Evolutionary conservation across 257 asterid genomes (phyloP), one percentile per base, ranked within the genome.

Genomic region (Ocimum tenuiflorum): DNA sequence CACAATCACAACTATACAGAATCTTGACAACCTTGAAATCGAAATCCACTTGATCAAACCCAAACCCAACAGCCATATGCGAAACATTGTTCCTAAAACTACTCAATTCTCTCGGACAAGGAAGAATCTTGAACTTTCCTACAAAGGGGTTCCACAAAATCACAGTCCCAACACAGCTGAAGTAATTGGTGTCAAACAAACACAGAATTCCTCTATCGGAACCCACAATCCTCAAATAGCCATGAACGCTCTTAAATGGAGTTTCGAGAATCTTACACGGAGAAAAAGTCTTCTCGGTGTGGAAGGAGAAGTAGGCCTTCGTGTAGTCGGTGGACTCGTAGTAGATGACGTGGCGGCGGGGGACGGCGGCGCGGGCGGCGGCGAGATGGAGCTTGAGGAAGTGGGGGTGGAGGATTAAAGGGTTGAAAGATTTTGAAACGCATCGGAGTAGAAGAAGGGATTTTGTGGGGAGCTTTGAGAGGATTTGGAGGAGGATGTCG

Each of bases 311-410:
- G 79, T 66, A 63, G 8, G 48, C 29, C 3, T 48, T 63, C 1
- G 69, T 52, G 73, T 73, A 80, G 43, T 80, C 85, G 52, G 78
- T 56, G 76, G 82, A 80, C 65, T 80, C 85, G 46, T 76, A 77
- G 78, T 76, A 65, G 45, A 80, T n/a, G 65, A 80, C 63, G 75
- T 66, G 78, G 71, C 39, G 76, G 67, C 35, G 52, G 47, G 8
- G 60, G 49, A 48, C 1, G 69, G 69, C 68, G 54, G 29, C 42
- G 63, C 68, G 0, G 64, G 51, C 12, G 71, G 76, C 35, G 68
- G 66, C 49, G 67, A 77, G 48, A 62, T 68, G 82, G 74, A 70
- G 73, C 22, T 63, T 70, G 57, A 80, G 60, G 66, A 80, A 80
- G 65, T 80, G 65, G 60, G 81, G 82, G 68, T 76, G 73, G 51